A percentile compares a stretch with the other conserved stretches of the same genome.
These are phyloP conservation scores for Metschnikowia borealis DNA, from an alignment of 805 yeast species.

Conservation along the genomic window DNA sequence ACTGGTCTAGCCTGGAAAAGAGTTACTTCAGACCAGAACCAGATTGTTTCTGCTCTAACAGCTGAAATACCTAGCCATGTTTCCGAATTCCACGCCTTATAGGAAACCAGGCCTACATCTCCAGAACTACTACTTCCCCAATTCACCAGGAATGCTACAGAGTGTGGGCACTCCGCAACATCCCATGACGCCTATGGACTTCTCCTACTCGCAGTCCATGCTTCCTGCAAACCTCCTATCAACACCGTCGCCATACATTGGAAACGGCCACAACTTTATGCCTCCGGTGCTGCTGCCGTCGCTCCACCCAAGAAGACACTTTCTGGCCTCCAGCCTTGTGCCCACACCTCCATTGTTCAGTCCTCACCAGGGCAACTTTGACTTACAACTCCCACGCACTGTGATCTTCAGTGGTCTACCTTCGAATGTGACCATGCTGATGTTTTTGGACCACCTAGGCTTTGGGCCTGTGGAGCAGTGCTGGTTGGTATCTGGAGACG, in stretches of 20 bases:
- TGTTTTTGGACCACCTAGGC: slow-evolving; percentile 44
- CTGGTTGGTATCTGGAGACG: slow-evolving; percentile 26
- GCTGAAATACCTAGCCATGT: background rate
- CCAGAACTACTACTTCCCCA: slow-evolving; percentile 5
- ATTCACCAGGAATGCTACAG: background rate
- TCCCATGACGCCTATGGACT: slow-evolving; percentile 47
- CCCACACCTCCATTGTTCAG: slow-evolving; percentile 4
- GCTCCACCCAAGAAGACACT: background rate
- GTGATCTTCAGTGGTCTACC: slow-evolving; percentile 29
- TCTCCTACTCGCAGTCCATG: slow-evolving; percentile 56
- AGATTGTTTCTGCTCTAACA: background rate
- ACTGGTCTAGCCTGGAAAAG: too few relatives aligned
- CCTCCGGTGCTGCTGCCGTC: slow-evolving; percentile 12
- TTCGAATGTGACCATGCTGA: slow-evolving; percentile 23
- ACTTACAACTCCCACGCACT: slow-evolving; percentile 13
- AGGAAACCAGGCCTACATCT: slow-evolving; percentile 7
- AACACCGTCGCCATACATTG: slow-evolving; percentile 51
- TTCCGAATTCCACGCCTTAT: background rate
- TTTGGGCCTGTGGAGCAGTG: slow-evolving; percentile 63
- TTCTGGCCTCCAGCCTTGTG: slow-evolving; percentile 1
- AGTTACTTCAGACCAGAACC: too few relatives aligned
- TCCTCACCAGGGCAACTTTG: slow-evolving; percentile 2
- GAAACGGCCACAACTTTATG: slow-evolving; percentile 28
- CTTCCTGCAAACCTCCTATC: slow-evolving; percentile 56
- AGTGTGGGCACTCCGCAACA: background rate